Conservation (phyloP, 2,329 filamentous ascomycete genomes). For the Epichloe festucae region DNA sequence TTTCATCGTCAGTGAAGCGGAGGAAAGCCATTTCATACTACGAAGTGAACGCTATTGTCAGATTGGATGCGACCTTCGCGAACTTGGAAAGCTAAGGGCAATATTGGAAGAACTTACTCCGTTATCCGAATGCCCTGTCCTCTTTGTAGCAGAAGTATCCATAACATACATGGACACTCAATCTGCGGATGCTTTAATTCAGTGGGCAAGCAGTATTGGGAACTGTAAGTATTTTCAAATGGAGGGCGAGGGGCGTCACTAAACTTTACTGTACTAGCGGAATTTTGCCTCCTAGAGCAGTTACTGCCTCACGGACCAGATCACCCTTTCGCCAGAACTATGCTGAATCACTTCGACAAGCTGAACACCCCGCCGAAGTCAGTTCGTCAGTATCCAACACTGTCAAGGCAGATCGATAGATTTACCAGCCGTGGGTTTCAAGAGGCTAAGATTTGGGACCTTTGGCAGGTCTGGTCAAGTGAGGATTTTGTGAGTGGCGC, state of each 20-base stretch:
- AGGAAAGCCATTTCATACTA: conserved; percentile 39
- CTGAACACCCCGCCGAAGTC: conserved; percentile 67
- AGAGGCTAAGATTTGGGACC: conserved; percentile 46
- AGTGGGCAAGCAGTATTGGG: conserved; percentile 61
- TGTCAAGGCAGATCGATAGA: conserved; percentile 52
- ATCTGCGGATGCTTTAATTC: conserved; percentile 60
- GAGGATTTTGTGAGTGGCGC: conserved; percentile 47
- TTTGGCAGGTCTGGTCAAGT: conserved; percentile 77
- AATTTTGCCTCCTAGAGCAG: conserved; percentile 81
- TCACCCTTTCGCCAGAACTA: conserved; percentile 77
- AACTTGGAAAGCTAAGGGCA: conserved; percentile 47
- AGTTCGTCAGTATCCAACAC: conserved; percentile 54
- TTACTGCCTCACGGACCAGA: conserved; percentile 63
- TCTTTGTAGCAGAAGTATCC: conserved; percentile 84
- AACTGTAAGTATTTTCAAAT: conserved; percentile 38
- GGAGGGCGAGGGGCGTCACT: background rate
- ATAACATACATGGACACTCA: conserved; percentile 76
- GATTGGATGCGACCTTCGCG: conserved; percentile 67
- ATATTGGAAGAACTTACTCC: conserved; percentile 47
- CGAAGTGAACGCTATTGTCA: conserved; percentile 61
- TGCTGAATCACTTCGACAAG: conserved; percentile 75
- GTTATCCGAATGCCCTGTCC: conserved; percentile 44
- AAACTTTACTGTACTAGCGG: conserved; percentile 32
- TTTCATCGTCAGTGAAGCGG: conserved; percentile 21
- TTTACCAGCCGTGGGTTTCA: conserved; percentile 60